These are phyloP conservation scores for Citrullus colocynthis DNA, from an alignment of 306 rosid species.

Conservation along the genomic window DNA sequence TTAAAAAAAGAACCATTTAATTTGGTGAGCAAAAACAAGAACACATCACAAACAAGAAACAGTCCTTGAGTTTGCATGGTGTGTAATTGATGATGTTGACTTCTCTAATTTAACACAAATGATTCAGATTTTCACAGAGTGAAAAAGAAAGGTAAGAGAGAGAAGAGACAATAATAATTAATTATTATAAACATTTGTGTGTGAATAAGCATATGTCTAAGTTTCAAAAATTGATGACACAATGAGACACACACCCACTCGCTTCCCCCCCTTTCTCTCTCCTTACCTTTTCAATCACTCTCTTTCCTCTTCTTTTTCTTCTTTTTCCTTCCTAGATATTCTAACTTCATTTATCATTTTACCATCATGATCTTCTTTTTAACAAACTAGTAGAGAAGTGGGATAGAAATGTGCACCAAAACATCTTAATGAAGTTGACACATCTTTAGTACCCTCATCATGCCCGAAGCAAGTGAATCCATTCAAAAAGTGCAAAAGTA, in stretches of 20 bases:
- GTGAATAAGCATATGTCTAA: constrained; percentile 19
- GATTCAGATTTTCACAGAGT: constrained; percentile 19
- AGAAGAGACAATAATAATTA: neutral
- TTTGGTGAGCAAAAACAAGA: neutral
- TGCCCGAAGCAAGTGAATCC: too few species aligned
- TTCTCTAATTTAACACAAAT: constrained; percentile 26
- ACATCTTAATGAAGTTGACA: too few species aligned
- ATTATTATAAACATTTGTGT: constrained; percentile 1
- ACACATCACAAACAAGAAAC: neutral
- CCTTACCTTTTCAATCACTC: neutral
- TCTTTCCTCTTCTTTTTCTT: neutral
- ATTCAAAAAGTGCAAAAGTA: too few species aligned
- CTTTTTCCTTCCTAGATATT: neutral
- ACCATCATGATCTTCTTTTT: too few species aligned
- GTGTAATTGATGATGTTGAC: constrained; percentile 37
- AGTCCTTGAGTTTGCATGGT: neutral
- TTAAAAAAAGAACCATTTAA: too few species aligned
- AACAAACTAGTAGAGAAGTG: too few species aligned
- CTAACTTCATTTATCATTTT: neutral
- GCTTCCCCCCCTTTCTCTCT: neutral
- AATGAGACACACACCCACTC: constrained; percentile 15
- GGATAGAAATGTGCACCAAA: too few species aligned
- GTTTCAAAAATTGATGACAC: constrained; percentile 28
- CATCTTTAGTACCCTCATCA: too few species aligned
- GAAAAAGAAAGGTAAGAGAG: neutral